A percentile compares a stretch with the other conserved stretches of the same genome.
Evolutionary conservation across 23 red algal genomes (phyloP).

Genomic region (Gracilaria gracilis): DNA sequence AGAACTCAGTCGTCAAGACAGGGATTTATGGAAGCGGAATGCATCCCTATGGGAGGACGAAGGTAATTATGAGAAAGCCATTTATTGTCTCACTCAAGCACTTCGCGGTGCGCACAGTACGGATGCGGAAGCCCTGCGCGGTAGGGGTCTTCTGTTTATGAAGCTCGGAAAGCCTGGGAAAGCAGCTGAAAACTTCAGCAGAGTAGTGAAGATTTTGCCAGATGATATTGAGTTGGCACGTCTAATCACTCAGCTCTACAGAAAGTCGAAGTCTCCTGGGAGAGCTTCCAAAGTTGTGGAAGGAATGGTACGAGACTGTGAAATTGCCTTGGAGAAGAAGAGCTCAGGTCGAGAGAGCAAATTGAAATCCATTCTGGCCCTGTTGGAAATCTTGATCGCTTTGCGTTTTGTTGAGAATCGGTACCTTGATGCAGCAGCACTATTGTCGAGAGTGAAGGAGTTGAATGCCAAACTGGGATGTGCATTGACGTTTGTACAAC

Average conservation of each 20-base stretch:
- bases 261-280: conserved; percentile 5
- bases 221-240: conserved; percentile 37
- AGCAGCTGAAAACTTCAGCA: conserved; percentile 72
- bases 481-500: conserved; percentile 60
- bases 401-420: conserved; percentile 16
- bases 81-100: conserved; percentile 80
- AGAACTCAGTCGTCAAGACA: conserved; percentile 78
- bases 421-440: conserved; percentile 37
- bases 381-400: conserved; percentile 47
- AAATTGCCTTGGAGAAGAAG: conserved; percentile 11
- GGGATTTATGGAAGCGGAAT: conserved; percentile 80
- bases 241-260: conserved; percentile 22
- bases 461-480: conserved; percentile 1
- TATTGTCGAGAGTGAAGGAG: conserved; percentile 43
- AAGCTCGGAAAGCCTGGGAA: conserved; percentile 39
- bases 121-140: conserved; percentile 66
- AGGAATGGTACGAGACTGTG: conserved; percentile 51
- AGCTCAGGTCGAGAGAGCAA: conserved; percentile 5
- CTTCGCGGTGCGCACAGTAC: conserved; percentile 56
- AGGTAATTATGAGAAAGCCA: conserved; percentile 71
- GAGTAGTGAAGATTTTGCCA: conserved; percentile 28
- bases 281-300: conserved; percentile 47
- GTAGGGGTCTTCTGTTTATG: conserved; percentile 64
- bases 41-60: conserved; percentile 70
- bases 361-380: background rate